Percentiles rank a stretch among this genome's conserved stretches.
Conservation (phyloP, 768 basidiomycete species). For the Galerina marginata region DNA sequence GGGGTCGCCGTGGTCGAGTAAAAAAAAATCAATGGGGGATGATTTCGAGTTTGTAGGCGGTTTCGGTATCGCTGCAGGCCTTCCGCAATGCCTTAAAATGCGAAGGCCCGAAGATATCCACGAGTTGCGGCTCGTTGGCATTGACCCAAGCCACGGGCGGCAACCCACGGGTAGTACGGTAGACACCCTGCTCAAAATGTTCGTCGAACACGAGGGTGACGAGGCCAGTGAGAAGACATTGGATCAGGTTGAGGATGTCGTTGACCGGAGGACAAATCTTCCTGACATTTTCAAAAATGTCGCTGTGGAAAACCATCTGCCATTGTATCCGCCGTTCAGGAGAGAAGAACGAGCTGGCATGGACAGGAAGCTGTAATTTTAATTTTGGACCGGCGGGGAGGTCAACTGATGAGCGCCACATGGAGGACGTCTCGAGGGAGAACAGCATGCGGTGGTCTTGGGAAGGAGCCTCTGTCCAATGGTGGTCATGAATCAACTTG, state of each 20-base stretch:
- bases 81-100: conserved; percentile 76
- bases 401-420: conserved; percentile 77
- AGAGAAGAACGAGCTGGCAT: conserved; percentile 86
- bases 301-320: conserved; percentile 89
- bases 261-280: conserved; percentile 72
- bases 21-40: conserved; percentile 38
- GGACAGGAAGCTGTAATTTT: conserved; percentile 73
- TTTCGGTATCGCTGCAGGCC: conserved; percentile 73
- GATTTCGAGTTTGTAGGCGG: conserved; percentile 78
- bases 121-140: conserved; percentile 67
- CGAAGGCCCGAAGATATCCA: conserved; percentile 73
- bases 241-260: conserved; percentile 71
- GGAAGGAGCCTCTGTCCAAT: conserved; percentile 67
- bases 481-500: conserved; percentile 69
- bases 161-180: conserved; percentile 77
- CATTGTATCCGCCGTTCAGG: conserved; percentile 85
- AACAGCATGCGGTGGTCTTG: conserved; percentile 77
- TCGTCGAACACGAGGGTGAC: conserved; percentile 80
- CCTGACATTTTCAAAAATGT: conserved; percentile 73
- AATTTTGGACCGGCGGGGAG: conserved; percentile 79
- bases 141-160: conserved; percentile 81
- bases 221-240: conserved; percentile 75
- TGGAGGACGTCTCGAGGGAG: conserved; percentile 77
- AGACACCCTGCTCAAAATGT: conserved; percentile 67
- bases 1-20: conserved; percentile 1